A percentile compares a stretch with the other conserved stretches of the same genome.
These are phyloP conservation scores for Pueraria montana DNA, from an alignment of 306 rosid species.

Conservation along the genomic window DNA sequence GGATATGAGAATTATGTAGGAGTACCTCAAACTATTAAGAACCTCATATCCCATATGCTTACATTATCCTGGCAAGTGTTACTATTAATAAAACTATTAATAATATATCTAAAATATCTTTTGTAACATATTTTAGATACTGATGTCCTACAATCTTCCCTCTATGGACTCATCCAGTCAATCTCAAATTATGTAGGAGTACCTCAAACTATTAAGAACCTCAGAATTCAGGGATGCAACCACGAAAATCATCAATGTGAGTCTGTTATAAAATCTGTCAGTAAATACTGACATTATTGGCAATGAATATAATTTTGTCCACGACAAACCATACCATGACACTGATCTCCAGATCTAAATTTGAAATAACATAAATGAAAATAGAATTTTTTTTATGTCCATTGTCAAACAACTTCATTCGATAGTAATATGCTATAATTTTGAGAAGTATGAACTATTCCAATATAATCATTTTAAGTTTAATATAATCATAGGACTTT, in stretches of 20 bases:
- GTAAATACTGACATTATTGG: conserved; percentile 21
- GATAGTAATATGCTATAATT: conserved; percentile 39
- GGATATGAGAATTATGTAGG: background rate
- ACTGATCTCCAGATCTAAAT: conserved; percentile 32
- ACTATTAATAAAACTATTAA: too few relatives aligned
- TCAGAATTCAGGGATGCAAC: too few relatives aligned
- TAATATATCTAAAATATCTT: too few relatives aligned
- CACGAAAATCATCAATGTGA: too few relatives aligned
- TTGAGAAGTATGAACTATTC: conserved; percentile 15
- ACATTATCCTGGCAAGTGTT: too few relatives aligned
- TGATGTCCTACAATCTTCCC: conserved; percentile 22
- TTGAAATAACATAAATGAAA: conserved; percentile 27
- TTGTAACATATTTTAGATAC: background rate
- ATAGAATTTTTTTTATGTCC: background rate
- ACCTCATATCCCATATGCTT: too few relatives aligned
- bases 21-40: too few relatives aligned
- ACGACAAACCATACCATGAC: conserved; percentile 20
- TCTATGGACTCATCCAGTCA: conserved; percentile 3
- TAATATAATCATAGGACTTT: background rate
- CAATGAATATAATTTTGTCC: background rate
- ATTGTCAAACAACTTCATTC: background rate
- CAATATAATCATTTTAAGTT: background rate
- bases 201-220: too few relatives aligned
- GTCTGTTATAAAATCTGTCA: background rate
- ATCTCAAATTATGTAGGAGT: conserved; percentile 26